phyloP scores from a whole-genome alignment of 306 rosid genomes.

The Sesbania bispinosa region DNA sequence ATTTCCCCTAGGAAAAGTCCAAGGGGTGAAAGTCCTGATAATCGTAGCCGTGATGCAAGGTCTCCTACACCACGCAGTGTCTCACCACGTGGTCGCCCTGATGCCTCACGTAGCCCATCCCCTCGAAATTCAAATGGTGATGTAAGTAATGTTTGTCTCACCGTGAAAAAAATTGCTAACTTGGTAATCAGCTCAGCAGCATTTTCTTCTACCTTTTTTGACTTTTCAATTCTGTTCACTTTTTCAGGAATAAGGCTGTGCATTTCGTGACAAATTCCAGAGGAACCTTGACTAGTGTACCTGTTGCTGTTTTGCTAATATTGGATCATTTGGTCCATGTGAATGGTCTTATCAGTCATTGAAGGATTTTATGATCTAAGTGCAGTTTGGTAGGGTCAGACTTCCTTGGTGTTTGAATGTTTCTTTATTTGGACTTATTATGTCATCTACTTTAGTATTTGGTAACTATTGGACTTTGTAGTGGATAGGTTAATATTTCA shows the following conservation, averaged over 20 bases:
- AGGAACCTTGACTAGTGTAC: constrained; percentile 15
- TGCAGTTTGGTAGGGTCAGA: constrained; percentile 63
- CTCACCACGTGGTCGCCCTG: constrained; percentile 50
- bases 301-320: constrained; percentile 42
- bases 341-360: constrained; percentile 42
- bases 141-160: constrained; percentile 46
- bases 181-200: background rate
- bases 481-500: constrained; percentile 33
- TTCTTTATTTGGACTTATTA: constrained; percentile 35
- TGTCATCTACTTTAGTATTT: constrained; percentile 28
- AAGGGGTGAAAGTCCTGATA: constrained; percentile 49
- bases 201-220: background rate
- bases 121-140: constrained; percentile 54
- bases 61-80: constrained; percentile 57
- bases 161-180: background rate
- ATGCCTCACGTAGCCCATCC: constrained; percentile 57
- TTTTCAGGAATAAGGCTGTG: constrained; percentile 50
- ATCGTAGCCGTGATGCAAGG: constrained; percentile 43
- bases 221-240: background rate
- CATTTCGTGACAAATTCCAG: constrained; percentile 16
- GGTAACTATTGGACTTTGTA: constrained; percentile 34
- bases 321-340: constrained; percentile 35
- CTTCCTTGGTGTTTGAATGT: constrained; percentile 41
- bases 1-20: constrained; percentile 53
- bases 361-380: constrained; percentile 37